phyloP scores from a whole-genome alignment of 1,284 basidiomycete genomes.

The Butyriboletus appendiculatus region DNA sequence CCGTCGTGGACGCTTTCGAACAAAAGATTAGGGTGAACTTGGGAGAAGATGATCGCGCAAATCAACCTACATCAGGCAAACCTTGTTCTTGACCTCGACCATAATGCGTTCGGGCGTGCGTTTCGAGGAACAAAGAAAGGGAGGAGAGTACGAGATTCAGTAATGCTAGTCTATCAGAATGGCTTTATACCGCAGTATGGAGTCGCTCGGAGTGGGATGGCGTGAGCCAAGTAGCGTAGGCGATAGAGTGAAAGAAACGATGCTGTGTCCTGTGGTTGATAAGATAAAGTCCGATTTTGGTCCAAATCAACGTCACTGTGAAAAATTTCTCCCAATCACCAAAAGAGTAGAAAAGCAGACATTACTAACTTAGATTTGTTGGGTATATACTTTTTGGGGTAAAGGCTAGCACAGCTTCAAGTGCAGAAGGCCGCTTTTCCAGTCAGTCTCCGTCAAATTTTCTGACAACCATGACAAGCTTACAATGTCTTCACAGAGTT shows the following conservation, averaged over 20 bases:
- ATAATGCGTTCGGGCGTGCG: slow-evolving; percentile 14
- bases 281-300: background rate
- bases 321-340: too few species aligned
- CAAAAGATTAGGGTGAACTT: background rate
- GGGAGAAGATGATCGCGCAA: background rate
- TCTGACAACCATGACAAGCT: too few species aligned
- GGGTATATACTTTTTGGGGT: too few species aligned
- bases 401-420: too few species aligned
- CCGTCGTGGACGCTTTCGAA: slow-evolving; percentile 84
- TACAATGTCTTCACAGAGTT: too few species aligned
- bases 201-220: slow-evolving; percentile 11
- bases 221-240: background rate
- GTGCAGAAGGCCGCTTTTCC: too few species aligned
- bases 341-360: too few species aligned
- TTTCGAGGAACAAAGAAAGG: background rate
- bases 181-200: slow-evolving; percentile 5
- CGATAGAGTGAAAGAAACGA: background rate
- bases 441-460: too few species aligned
- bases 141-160: background rate
- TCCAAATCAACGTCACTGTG: too few species aligned
- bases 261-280: background rate
- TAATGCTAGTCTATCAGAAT: slow-evolving; percentile 2
- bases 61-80: slow-evolving; percentile 80
- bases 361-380: too few species aligned
- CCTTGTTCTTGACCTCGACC: slow-evolving; percentile 77